phyloP scores from a whole-genome alignment of 805 yeast species.

The Zygosaccharomyces siamensis region DNA sequence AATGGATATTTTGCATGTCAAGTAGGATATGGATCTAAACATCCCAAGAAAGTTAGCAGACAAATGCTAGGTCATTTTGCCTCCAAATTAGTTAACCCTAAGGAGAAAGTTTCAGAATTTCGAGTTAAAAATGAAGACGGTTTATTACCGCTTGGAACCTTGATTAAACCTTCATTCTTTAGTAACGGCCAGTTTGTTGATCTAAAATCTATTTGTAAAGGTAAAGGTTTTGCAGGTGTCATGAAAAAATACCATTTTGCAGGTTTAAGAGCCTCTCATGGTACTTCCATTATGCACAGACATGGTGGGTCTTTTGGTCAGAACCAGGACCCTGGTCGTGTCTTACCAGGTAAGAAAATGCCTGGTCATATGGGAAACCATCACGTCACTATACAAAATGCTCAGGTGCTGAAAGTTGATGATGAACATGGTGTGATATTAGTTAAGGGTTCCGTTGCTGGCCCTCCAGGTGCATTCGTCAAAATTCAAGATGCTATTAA shows the following conservation, averaged over 20 bases:
- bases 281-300: slow-evolving; percentile 90
- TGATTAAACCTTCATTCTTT: slow-evolving; percentile 78
- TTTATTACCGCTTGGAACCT: slow-evolving; percentile 70
- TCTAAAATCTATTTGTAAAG: slow-evolving; percentile 71
- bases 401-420: slow-evolving; percentile 71
- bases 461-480: slow-evolving; percentile 73
- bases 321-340: slow-evolving; percentile 93
- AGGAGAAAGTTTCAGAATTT: slow-evolving; percentile 69
- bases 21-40: slow-evolving; percentile 74
- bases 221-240: slow-evolving; percentile 97
- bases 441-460: slow-evolving; percentile 87
- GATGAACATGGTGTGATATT: slow-evolving; percentile 76
- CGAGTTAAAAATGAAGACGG: slow-evolving; percentile 64
- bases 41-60: slow-evolving; percentile 56
- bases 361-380: slow-evolving; percentile 94
- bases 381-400: slow-evolving; percentile 67
- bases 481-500: slow-evolving; percentile 76
- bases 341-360: slow-evolving; percentile 95
- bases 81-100: slow-evolving; percentile 79
- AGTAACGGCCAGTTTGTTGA: slow-evolving; percentile 81
- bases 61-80: slow-evolving; percentile 72
- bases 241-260: slow-evolving; percentile 90
- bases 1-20: slow-evolving; percentile 85
- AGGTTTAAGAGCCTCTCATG: slow-evolving; percentile 91
- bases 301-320: slow-evolving; percentile 97